phyloP scores from a whole-genome alignment of 345 rosid genomes.

The Murraya paniculata region DNA sequence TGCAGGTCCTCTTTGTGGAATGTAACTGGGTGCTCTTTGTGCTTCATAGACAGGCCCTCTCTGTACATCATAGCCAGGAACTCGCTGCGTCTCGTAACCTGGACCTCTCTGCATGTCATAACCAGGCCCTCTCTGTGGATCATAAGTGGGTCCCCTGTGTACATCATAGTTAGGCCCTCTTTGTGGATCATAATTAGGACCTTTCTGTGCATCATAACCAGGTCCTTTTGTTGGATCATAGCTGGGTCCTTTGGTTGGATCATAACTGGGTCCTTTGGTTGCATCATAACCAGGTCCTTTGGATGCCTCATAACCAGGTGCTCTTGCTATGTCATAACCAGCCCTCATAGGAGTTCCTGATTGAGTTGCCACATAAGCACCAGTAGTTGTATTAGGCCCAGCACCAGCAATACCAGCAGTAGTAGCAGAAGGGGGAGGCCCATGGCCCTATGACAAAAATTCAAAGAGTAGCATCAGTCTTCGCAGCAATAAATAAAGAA shows the following conservation, averaged over 20 bases:
- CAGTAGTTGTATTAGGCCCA: constrained; percentile 29
- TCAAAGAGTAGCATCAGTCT: constrained; percentile 13
- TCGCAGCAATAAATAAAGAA: not conserved
- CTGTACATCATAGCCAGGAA: constrained; percentile 20
- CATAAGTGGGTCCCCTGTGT: constrained; percentile 15
- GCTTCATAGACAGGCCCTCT: constrained; percentile 21
- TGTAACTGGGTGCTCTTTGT: constrained; percentile 21
- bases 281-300: constrained; percentile 34
- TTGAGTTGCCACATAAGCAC: constrained; percentile 54
- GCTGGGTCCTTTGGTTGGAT: constrained; percentile 21
- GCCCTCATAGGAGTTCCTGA: constrained; percentile 53
- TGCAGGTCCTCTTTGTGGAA: constrained; percentile 12
- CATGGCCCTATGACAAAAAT: constrained; percentile 40
- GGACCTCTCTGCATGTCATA: constrained; percentile 8
- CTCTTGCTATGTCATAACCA: constrained; percentile 30
- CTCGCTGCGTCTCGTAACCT: constrained; percentile 22
- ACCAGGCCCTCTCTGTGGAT: not conserved
- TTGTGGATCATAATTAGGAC: constrained; percentile 15
- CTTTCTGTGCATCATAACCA: constrained; percentile 15
- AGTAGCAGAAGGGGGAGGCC: constrained; percentile 33
- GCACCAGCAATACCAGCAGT: constrained; percentile 29
- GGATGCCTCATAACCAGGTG: constrained; percentile 38
- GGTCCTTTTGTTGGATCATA: constrained; percentile 21
- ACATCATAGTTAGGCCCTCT: constrained; percentile 20
- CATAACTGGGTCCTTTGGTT: constrained; percentile 27